phyloP scores from a whole-genome alignment of 257 asterid genomes.

The Eucommia ulmoides region DNA sequence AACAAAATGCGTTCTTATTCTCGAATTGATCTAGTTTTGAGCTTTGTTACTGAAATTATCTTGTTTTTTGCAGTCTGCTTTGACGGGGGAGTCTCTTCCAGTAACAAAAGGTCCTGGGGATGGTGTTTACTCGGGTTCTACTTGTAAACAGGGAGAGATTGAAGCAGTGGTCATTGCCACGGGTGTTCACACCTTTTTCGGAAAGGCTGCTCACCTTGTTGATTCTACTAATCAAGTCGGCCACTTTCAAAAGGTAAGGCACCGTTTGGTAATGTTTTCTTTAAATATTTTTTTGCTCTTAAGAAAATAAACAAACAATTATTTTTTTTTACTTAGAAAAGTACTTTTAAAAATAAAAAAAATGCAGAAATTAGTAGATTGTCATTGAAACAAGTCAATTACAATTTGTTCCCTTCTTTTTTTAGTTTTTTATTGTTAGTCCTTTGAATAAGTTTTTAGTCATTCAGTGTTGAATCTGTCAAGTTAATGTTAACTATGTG shows the following conservation, averaged over 20 bases:
- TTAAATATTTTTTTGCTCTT: too few species aligned
- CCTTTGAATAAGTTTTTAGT: too few species aligned
- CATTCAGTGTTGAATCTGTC: too few species aligned
- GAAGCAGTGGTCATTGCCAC: constrained; percentile 2
- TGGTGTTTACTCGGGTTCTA: constrained; percentile 1
- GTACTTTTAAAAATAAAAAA: too few species aligned
- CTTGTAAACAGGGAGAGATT: constrained; percentile 1
- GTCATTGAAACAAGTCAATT: too few species aligned
- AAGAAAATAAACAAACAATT: too few species aligned
- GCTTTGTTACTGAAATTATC: not conserved
- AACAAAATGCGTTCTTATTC: not conserved
- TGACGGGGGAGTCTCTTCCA: constrained; percentile 1
- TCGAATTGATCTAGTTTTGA: not conserved
- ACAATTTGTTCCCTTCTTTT: too few species aligned
- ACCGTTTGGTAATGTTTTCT: too few species aligned
- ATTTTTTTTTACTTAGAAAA: too few species aligned
- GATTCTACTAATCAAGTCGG: not conserved
- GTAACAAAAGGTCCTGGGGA: constrained; percentile 1
- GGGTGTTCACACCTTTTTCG: constrained; percentile 1
- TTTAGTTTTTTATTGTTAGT: too few species aligned
- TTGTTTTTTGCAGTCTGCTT: constrained; percentile 1
- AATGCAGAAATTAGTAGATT: too few species aligned
- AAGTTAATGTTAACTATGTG: too few species aligned
- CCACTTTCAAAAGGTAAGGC: not conserved
- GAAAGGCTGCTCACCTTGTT: constrained; percentile 4